Evolutionary conservation across 2,329 filamentous ascomycete genomes (phyloP).

Genomic region (Passalora sequoiae): DNA sequence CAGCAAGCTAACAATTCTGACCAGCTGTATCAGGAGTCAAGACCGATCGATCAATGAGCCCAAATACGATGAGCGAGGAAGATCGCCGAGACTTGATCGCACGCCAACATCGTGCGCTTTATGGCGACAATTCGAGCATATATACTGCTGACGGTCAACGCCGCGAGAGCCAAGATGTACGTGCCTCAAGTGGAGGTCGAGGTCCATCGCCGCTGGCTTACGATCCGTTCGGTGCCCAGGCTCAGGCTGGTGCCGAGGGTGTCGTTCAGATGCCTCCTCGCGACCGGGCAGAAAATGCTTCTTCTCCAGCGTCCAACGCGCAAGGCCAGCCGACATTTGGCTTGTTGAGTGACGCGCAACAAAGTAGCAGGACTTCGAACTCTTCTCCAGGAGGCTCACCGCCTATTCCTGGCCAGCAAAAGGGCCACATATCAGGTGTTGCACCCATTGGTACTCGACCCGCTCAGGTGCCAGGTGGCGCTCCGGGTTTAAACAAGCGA

Average conservation of each 20-base stretch:
- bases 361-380: slow-evolving; percentile 71
- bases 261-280: slow-evolving; percentile 49
- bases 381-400: slow-evolving; percentile 83
- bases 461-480: slow-evolving; percentile 50
- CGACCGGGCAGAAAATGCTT: slow-evolving; percentile 61
- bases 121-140: slow-evolving; percentile 67
- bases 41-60: slow-evolving; percentile 79
- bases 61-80: slow-evolving; percentile 84
- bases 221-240: slow-evolving; percentile 60
- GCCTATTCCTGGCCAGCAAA: slow-evolving; percentile 57
- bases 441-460: slow-evolving; percentile 93
- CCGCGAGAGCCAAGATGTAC: slow-evolving; percentile 61
- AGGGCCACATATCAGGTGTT: slow-evolving; percentile 59
- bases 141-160: slow-evolving; percentile 66
- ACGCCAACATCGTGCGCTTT: slow-evolving; percentile 89
- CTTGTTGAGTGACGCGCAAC: slow-evolving; percentile 51
- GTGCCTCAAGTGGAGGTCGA: slow-evolving; percentile 59
- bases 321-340: slow-evolving; percentile 38
- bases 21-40: slow-evolving; percentile 70
- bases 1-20: slow-evolving; percentile 34
- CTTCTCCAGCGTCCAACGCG: slow-evolving; percentile 70
- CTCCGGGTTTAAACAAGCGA: slow-evolving; percentile 66
- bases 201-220: slow-evolving; percentile 76
- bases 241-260: slow-evolving; percentile 48
- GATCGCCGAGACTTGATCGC: slow-evolving; percentile 93